Base-by-base conservation (phyloP, 2,329 filamentous ascomycete genomes). In the Thielaviopsis punctulata region DNA sequence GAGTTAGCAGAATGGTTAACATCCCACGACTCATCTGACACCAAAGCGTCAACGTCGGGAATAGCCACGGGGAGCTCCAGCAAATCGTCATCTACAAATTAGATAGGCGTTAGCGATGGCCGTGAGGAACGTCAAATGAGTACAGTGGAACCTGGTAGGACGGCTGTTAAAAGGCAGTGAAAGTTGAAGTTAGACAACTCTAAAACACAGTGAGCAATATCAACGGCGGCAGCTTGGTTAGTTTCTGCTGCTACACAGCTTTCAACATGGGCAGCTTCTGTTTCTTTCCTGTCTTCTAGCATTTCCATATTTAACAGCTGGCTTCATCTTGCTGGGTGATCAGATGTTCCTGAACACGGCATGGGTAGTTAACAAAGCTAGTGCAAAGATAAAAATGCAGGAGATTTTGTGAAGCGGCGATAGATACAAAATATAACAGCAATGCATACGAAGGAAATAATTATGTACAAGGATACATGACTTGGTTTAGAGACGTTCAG, bases 11-110 rank as follows among this genome's bases (percentile, higher is more conserved):
- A 49, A 23, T 25, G 18, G 7, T 24, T 18, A 21, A n/a, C 21
- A 39, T 50, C 7, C 44, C 46, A 30, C 3, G 62, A 60, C n/a
- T 76, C 67, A 60, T 86, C 82, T 21, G 79, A 76, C 12, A 86
- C 81, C 3, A 86, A 66, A 3, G 79, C 79, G 62, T 85, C 81
- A 41, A 86, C 76, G n/a, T 75, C 80, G 44, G 71, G 70, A 2
- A 71, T 73, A 12, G 73, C 79, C 57, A 81, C 79, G 56, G 80
- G 77, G 45, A 81, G 68, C 10, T 73, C 75, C 54, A 71, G 68
- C n/a, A 78, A 64, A 48, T 78, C 74, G 60, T 83, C 79, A 65
- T 82, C 80, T 84, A 67, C 58, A 61, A 60, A 30, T 41, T 22
- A 18, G 61, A 61, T 60, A 55, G 60, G 59, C 59, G 64, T 76